Conservation (phyloP, 1,284 basidiomycete genomes). For the Wallemia ichthyophaga region DNA sequence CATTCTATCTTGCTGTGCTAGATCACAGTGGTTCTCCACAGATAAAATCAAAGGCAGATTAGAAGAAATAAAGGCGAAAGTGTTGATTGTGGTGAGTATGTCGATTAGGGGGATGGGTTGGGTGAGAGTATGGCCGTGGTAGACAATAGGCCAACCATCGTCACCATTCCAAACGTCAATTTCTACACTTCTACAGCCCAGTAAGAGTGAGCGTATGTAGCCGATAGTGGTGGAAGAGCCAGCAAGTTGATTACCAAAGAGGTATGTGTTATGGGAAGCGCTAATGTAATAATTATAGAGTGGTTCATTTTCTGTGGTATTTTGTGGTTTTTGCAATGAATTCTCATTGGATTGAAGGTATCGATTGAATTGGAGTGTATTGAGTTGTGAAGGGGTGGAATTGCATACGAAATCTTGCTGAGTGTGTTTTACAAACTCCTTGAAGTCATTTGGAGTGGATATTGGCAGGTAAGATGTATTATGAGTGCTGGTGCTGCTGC, state of each 20-base stretch:
- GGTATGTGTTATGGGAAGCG: slow-evolving; percentile 89
- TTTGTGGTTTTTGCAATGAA: slow-evolving; percentile 8
- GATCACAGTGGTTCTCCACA: slow-evolving; percentile 64
- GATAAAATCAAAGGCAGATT: slow-evolving; percentile 87
- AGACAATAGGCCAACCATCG: slow-evolving; percentile 38
- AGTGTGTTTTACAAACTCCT: slow-evolving; percentile 15
- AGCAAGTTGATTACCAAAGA: slow-evolving; percentile 74
- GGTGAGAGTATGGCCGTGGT: slow-evolving; percentile 76
- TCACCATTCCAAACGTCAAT: slow-evolving; percentile 89
- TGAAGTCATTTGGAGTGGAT: neutral
- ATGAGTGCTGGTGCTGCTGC: slow-evolving; percentile 27
- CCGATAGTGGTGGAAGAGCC: slow-evolving; percentile 85
- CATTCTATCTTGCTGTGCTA: slow-evolving; percentile 54
- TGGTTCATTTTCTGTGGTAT: slow-evolving; percentile 33
- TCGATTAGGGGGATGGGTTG: slow-evolving; percentile 56
- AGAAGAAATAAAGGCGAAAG: slow-evolving; percentile 76
- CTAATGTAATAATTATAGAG: slow-evolving; percentile 72
- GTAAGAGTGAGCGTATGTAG: slow-evolving; percentile 70
- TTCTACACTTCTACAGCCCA: slow-evolving; percentile 74
- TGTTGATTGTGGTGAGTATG: slow-evolving; percentile 56
- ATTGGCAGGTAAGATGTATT: slow-evolving; percentile 29
- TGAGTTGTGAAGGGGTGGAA: slow-evolving; percentile 39
- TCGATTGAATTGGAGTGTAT: slow-evolving; percentile 23
- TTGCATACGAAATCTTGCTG: slow-evolving; percentile 16
- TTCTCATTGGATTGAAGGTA: slow-evolving; percentile 23